Conservation (phyloP, 2,329 filamentous ascomycete species). For the Verticillium nubilum region DNA sequence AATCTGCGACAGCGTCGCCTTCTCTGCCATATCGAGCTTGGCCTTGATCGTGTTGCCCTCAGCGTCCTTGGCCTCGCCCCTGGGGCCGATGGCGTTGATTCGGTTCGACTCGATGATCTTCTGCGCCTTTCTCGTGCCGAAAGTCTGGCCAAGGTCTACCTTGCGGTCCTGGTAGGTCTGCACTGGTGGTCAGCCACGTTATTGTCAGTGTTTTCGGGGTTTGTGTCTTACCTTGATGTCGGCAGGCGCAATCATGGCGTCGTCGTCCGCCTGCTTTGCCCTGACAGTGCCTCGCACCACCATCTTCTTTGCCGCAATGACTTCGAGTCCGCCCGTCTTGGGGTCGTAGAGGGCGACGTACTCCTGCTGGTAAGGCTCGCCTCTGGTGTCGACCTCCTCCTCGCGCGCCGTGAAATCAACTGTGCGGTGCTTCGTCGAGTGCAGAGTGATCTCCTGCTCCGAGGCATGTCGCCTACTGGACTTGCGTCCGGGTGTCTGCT, state of each 20-base stretch:
- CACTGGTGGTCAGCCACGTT: constrained; percentile 14
- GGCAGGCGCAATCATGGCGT: constrained; percentile 31
- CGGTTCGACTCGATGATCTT: constrained; percentile 66
- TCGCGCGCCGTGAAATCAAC: constrained; percentile 57
- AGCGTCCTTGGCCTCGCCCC: constrained; percentile 21
- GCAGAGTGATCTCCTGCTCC: constrained; percentile 47
- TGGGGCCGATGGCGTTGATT: constrained; percentile 62
- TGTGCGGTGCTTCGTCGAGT: constrained; percentile 50
- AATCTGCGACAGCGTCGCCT: constrained; percentile 59
- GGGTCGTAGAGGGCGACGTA: constrained; percentile 63
- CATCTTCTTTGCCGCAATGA: constrained; percentile 62
- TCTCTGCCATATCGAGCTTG: constrained; percentile 49
- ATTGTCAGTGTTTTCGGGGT: neutral
- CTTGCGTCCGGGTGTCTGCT: constrained; percentile 30
- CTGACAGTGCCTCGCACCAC: constrained; percentile 52
- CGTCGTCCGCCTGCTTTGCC: constrained; percentile 44
- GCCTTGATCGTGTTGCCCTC: constrained; percentile 25
- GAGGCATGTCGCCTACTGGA: constrained; percentile 30
- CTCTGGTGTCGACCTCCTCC: constrained; percentile 21
- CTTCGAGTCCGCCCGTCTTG: constrained; percentile 50
- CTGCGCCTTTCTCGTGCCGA: constrained; percentile 81
- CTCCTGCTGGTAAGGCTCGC: constrained; percentile 35
- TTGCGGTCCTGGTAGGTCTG: constrained; percentile 57
- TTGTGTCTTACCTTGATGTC: constrained; percentile 11
- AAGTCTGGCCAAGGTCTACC: constrained; percentile 68